Base-by-base conservation (phyloP, 2,329 filamentous ascomycete genomes). In the Boeremia exigua region DNA sequence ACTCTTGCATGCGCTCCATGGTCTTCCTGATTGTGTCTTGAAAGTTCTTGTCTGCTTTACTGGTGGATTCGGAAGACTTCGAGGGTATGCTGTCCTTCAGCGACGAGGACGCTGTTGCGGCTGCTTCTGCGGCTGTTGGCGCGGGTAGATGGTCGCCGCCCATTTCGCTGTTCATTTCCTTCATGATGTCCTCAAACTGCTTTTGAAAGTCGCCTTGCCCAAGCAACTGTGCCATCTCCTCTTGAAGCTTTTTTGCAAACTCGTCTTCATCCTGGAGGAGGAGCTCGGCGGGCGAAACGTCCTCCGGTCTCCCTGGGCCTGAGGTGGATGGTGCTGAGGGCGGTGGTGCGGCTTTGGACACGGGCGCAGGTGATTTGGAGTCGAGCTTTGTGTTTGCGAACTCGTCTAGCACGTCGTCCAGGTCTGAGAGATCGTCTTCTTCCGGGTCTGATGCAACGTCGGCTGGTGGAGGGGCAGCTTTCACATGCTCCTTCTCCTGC, bases 1-100 rank as follows among this genome's bases (percentile, higher is more conserved):
- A 96, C 30, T 86, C 86, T 69, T 96, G 90, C 92, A 99, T 96
- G 44, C 95, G 89, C 77, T 96, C 91, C 90, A 99, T 97, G 0
- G 95, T 98, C 66, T 87, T 87, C 57, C 89, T 88, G 67, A 99
- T 98, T 0, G 91, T 96, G 56, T 96, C 92, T 71, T 96, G 92
- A 76, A 99, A 99, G 0, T 84, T 86, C 42, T 88, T 86, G 36
- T 91, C 88, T 34, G 80, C 75, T 27, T 78, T 77, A n/a, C 36
- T 44, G 1, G 60, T 3, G 10, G 48, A 36, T 32, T 32, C 43
- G 9, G 37, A 37, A 9, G 53, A 47, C 44, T 61, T 62, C 12
- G 53, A 50, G 8, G 60, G 47, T 2, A 40, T 34, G 14, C 34
- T 39, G 15, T 54, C 56, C 39, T 61, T 61, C 19, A 58, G 58